Evolutionary conservation across 768 basidiomycete species (phyloP).

Genomic region (Chiua virens): DNA sequence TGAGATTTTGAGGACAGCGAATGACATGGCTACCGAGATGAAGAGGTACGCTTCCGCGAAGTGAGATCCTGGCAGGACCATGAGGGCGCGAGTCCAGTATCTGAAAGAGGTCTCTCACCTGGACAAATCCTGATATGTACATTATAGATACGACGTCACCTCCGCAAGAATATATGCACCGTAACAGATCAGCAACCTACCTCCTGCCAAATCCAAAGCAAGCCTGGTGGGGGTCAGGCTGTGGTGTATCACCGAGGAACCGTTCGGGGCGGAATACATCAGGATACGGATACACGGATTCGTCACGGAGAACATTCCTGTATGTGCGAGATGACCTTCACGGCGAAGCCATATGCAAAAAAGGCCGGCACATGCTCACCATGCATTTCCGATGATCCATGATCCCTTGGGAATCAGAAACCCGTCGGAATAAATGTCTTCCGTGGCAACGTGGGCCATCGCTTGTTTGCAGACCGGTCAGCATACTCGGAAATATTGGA

Average conservation of each 20-base stretch:
- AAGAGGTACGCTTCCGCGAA: conserved; percentile 32
- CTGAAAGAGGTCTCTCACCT: conserved; percentile 5
- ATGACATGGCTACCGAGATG: conserved; percentile 32
- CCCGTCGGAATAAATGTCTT: conserved; percentile 21
- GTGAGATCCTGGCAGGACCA: conserved; percentile 17
- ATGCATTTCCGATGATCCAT: conserved; percentile 1
- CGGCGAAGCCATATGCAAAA: too few relatives aligned
- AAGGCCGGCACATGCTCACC: conserved; percentile 1
- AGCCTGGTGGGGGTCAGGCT: background rate
- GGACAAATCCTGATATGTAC: conserved; percentile 22
- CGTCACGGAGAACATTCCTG: too few relatives aligned
- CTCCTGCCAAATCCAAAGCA: conserved; percentile 33
- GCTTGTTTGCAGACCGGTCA: background rate
- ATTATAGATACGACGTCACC: background rate
- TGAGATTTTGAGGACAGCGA: conserved; percentile 47
- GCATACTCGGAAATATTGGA: too few relatives aligned
- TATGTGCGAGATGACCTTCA: too few relatives aligned
- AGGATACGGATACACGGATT: too few relatives aligned
- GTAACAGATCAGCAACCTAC: conserved; percentile 1
- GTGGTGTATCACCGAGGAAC: background rate
- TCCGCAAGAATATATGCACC: background rate
- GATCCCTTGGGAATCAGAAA: conserved; percentile 22
- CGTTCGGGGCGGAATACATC: background rate
- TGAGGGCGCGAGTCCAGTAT: background rate
- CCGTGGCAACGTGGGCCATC: conserved; percentile 1